Evolutionary conservation across 2,329 filamentous ascomycete species (phyloP), one percentile per base, ranked within the genome.

Genomic region (Akanthomyces uredinophilus): DNA sequence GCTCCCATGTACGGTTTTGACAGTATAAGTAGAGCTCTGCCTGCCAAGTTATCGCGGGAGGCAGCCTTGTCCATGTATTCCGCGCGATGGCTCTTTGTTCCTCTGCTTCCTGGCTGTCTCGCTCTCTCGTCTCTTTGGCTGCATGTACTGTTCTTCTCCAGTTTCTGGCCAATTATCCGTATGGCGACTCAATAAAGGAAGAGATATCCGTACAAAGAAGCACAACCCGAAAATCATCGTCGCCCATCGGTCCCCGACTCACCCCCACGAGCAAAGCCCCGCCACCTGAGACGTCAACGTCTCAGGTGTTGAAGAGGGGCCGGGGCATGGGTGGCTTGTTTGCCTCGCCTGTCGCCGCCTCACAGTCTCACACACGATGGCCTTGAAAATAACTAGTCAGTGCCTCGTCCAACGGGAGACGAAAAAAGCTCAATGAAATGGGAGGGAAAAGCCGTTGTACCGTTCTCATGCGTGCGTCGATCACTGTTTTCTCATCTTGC

Each of bases 231-330:
- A 20, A 52, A 61, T 39, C 35, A 29, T 53, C 58, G 20, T 50
- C 14, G 32, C n/a, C 16, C 6, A 35, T 35, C 32, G 7, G 7
- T 8, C 32, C 32, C 7, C 32, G 32, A 35, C 32, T 35, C 32
- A 46, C 57, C 39, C n/a, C 57, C 47, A 46, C 41, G 47, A 51
- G 11, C 32, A 20, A 20, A 29, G 29, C 44, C 39, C 49, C 46
- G 20, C 55, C 65, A 66, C 65, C 65, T 66, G 65, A 66, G 65
- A 66, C 65, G 64, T 51, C 16, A 18, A 62, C 65, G 65, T 66
- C 65, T 66, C 65, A 66, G 65, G 65, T 66, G 49, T 50, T 27
- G 29, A 55, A 44, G 61, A 61, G 53, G 57, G 53, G 57, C 8
- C 27, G 5, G 27, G 44, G n/a, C 44, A 41, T 43, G 47, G 37